Evolutionary conservation across 176 grass and related monocot species (phyloP), one percentile per base, ranked within the genome.

Genomic region (Eleusine coracana): DNA sequence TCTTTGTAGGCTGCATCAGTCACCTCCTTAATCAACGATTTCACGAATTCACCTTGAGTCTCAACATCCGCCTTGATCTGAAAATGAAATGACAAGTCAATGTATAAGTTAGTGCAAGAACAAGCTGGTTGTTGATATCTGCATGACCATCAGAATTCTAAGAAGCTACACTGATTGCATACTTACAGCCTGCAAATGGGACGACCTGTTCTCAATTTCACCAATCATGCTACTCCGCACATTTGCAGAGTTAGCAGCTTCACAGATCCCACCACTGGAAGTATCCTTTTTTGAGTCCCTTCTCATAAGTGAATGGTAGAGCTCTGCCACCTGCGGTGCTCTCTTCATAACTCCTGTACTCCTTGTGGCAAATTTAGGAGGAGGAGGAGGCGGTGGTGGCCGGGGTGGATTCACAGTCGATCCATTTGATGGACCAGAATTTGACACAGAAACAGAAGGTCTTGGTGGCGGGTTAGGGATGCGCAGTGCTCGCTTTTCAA

Each of bases 291-390:
- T 96, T 29, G 93, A 90, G 83, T 99, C 96, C 81, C 96, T 96
- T 79, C 84, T 96, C 96, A 99, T 96, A 66, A 99, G 90, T 50
- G 96, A 99, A 93, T 99, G 96, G 80, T 99, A 99, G 62, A 99
- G 80, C 64, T 99, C 96, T 78, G 96, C 96, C 4, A 99, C 96
- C 73, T 99, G 96, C 11, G 96, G 96, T 55, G 93, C 96, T 79
- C 96, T 89, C 86, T 96, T 94, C 96, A 99, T 93, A 67, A 96
- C 68, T 45, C 96, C 96, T 21, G 54, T 88, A 73, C 81, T 88
- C 76, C 74, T 92, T 52, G 81, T 82, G 38, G 91, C 88, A 83
- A 95, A 90, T 70, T 96, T 96, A 1, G 89, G 93, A 34, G 85
- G 93, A 29, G 96, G 91, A 0, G 96, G 96, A 0, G 96, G 96